A percentile compares a stretch with the other conserved stretches of the same genome.
Conservation (phyloP, 202 grass and related monocot species). For the Hordeum pubiflorum region DNA sequence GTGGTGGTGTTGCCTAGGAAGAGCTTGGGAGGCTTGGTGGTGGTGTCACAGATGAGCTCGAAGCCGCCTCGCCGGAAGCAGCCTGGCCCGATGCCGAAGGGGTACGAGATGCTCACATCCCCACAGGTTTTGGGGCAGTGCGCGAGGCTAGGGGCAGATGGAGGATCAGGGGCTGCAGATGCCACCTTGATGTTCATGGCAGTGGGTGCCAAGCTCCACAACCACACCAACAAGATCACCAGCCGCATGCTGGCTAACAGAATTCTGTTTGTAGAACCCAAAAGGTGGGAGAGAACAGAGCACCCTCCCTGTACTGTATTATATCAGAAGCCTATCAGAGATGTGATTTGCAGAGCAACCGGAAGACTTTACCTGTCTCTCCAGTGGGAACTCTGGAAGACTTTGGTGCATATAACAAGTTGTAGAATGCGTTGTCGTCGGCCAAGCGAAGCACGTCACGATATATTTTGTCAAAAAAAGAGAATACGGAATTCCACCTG, state of each 20-base stretch:
- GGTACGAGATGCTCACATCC: conserved; percentile 31
- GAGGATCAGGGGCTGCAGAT: background rate
- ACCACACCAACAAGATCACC: background rate
- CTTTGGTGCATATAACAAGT: background rate
- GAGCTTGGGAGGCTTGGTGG: conserved; percentile 17
- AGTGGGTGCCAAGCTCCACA: background rate
- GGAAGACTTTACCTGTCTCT: background rate
- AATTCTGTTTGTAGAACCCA: background rate
- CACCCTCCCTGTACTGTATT: background rate
- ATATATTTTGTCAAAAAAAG: background rate
- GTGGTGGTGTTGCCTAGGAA: conserved; percentile 21
- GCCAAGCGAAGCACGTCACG: background rate
- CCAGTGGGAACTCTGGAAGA: background rate
- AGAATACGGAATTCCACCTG: background rate
- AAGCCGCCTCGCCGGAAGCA: conserved; percentile 43
- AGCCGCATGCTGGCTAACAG: background rate
- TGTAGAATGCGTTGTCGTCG: background rate
- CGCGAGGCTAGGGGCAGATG: background rate
- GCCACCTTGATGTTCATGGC: conserved; percentile 8
- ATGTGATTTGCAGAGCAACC: background rate
- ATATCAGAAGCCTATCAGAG: background rate
- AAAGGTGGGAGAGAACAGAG: background rate
- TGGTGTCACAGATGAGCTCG: conserved; percentile 31
- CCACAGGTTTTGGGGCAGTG: conserved; percentile 34
- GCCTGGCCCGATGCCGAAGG: conserved; percentile 42